Evolutionary conservation across 2,329 filamentous ascomycete genomes (phyloP).

Genomic region (Dothiorella sarmentorum): DNA sequence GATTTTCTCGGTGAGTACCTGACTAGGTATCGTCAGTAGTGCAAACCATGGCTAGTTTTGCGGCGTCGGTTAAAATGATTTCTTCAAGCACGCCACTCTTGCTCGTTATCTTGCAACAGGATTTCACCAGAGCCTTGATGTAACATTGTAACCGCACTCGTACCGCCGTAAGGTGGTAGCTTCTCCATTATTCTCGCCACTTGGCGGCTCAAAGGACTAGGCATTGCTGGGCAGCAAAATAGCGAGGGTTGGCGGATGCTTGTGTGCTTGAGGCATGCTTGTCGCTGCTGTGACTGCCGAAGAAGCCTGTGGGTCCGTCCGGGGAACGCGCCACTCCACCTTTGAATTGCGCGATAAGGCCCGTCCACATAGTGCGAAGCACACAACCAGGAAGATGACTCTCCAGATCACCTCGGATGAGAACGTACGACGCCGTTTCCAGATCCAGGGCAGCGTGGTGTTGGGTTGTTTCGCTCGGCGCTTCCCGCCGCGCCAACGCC

Average conservation of each 20-base stretch:
- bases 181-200: background rate
- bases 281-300: background rate
- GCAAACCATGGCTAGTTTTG: background rate
- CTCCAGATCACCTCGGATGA: background rate
- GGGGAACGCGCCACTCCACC: background rate
- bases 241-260: background rate
- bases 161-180: background rate
- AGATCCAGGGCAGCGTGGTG: too few species aligned
- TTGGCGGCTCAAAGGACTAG: background rate
- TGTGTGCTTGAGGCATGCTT: constrained; percentile 8
- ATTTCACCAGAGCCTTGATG: background rate
- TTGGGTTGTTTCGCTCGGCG: too few species aligned
- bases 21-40: background rate
- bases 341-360: constrained; percentile 4
- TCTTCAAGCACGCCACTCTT: constrained; percentile 13
- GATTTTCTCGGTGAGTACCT: background rate
- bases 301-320: background rate
- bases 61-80: background rate
- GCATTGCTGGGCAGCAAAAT: background rate
- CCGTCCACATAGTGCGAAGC: background rate
- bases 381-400: background rate
- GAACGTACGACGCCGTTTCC: too few species aligned
- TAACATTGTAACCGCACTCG: background rate
- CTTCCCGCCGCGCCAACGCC: too few species aligned
- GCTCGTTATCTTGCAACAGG: constrained; percentile 11